phyloP scores from a whole-genome alignment of 2,329 filamentous ascomycete species.

The Delphinella strobiligena region DNA sequence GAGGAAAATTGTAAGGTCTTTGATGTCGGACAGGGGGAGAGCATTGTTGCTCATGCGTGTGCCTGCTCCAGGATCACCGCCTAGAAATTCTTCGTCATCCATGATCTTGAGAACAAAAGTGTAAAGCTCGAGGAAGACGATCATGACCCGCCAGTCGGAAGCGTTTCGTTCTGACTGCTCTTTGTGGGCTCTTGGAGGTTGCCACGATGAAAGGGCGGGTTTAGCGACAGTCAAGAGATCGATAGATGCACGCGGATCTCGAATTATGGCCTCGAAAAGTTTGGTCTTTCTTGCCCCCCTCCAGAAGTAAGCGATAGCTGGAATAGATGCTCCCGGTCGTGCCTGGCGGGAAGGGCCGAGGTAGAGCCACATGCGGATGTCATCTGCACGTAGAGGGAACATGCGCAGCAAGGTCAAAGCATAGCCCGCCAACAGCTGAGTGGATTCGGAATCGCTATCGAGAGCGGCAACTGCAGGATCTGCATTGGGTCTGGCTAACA shows the following conservation, averaged over 20 bases:
- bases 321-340: slow-evolving; percentile 17
- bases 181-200: slow-evolving; percentile 20
- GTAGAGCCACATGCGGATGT: slow-evolving; percentile 91
- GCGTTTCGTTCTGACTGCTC: slow-evolving; percentile 31
- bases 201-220: slow-evolving; percentile 11
- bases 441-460: slow-evolving; percentile 34
- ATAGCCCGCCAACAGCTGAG: slow-evolving; percentile 71
- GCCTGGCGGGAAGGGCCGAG: slow-evolving; percentile 38
- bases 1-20: slow-evolving; percentile 65
- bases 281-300: slow-evolving; percentile 46
- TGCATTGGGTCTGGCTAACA: slow-evolving; percentile 2
- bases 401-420: slow-evolving; percentile 74
- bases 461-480: not conserved
- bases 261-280: slow-evolving; percentile 45
- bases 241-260: slow-evolving; percentile 47
- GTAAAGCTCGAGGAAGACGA: slow-evolving; percentile 89
- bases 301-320: slow-evolving; percentile 79
- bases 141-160: slow-evolving; percentile 75
- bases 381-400: slow-evolving; percentile 70
- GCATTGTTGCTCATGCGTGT: slow-evolving; percentile 50
- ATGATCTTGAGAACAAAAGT: slow-evolving; percentile 85
- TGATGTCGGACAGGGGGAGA: slow-evolving; percentile 59
- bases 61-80: slow-evolving; percentile 36
- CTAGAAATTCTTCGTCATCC: slow-evolving; percentile 83
- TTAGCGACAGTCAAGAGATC: slow-evolving; percentile 38